A percentile compares a stretch with the other conserved stretches of the same genome.
These are phyloP conservation scores for Intubia oerlemansii DNA, from an alignment of 2,329 filamentous ascomycete species.

Conservation along the genomic window DNA sequence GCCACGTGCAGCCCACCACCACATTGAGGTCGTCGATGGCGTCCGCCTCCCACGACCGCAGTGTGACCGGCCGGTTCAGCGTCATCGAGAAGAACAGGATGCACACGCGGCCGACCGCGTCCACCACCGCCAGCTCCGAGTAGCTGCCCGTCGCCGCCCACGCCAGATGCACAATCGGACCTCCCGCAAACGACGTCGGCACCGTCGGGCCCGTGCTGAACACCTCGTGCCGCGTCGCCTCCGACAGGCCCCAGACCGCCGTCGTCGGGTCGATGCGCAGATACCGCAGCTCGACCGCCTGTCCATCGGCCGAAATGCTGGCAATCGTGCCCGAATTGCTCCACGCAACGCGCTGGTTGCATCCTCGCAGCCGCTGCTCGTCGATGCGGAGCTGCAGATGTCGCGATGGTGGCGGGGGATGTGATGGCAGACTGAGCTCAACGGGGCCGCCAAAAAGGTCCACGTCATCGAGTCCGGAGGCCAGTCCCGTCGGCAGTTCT, in stretches of 20 bases:
- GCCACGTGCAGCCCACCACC: slow-evolving; percentile 73
- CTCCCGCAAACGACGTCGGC: slow-evolving; percentile 25
- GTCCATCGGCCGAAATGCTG: slow-evolving; percentile 52
- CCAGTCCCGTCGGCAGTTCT: no score
- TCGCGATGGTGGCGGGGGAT: slow-evolving; percentile 30
- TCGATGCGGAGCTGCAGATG: slow-evolving; percentile 54
- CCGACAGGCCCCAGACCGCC: slow-evolving; percentile 56
- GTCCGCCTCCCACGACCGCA: slow-evolving; percentile 43
- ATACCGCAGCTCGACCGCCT: slow-evolving; percentile 48
- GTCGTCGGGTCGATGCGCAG: slow-evolving; percentile 46
- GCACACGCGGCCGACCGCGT: slow-evolving; percentile 55
- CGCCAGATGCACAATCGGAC: slow-evolving; percentile 55
- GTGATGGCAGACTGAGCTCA: slow-evolving; percentile 26
- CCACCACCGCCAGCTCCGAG: slow-evolving; percentile 65
- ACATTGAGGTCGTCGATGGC: slow-evolving; percentile 52
- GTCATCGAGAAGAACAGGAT: slow-evolving; percentile 51
- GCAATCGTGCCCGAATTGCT: slow-evolving; percentile 75
- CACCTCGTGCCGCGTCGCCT: slow-evolving; percentile 41
- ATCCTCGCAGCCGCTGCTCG: slow-evolving; percentile 54
- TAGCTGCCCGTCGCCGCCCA: slow-evolving; percentile 52
- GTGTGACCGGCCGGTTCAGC: slow-evolving; percentile 48
- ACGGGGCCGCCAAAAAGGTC: slow-evolving; percentile 23
- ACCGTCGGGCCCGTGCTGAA: slow-evolving; percentile 30
- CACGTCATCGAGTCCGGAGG: slow-evolving; percentile 53
- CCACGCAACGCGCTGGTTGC: slow-evolving; percentile 75